Conservation (phyloP, 177 flowering plant species). For the Vitis hybrid region DNA sequence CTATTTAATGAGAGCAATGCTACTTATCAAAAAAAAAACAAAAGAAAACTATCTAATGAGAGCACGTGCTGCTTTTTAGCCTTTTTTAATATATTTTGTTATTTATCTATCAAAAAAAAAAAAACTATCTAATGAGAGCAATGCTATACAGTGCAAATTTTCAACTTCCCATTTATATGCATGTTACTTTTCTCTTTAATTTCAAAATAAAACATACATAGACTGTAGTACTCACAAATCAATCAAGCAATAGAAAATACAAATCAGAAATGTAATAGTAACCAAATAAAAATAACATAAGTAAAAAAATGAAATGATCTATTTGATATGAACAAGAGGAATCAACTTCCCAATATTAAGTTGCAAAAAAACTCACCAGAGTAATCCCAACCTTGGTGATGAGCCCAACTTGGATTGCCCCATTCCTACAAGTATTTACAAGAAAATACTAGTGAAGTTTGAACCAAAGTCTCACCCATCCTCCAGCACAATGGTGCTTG, state of each 20-base stretch:
- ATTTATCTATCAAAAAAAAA: too few relatives aligned
- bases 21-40: too few relatives aligned
- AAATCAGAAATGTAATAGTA: neutral
- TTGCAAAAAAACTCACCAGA: constrained; percentile 38
- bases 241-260: neutral
- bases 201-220: too few relatives aligned
- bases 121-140: too few relatives aligned
- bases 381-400: constrained; percentile 66
- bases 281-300: neutral
- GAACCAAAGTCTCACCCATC: neutral
- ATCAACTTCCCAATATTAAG: neutral
- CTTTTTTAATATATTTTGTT: too few relatives aligned
- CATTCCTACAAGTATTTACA: constrained; percentile 52
- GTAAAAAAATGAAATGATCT: neutral
- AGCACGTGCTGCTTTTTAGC: too few relatives aligned
- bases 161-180: too few relatives aligned
- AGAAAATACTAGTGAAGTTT: neutral
- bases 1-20: too few relatives aligned
- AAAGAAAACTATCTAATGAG: too few relatives aligned
- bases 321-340: neutral
- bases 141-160: too few relatives aligned
- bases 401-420: constrained; percentile 66
- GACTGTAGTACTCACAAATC: neutral
- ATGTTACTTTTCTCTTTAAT: too few relatives aligned
- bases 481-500: neutral